Evolutionary conservation across 495 filamentous ascomycete genomes (phyloP).

Genomic region (Talaromyces borbonicus): DNA sequence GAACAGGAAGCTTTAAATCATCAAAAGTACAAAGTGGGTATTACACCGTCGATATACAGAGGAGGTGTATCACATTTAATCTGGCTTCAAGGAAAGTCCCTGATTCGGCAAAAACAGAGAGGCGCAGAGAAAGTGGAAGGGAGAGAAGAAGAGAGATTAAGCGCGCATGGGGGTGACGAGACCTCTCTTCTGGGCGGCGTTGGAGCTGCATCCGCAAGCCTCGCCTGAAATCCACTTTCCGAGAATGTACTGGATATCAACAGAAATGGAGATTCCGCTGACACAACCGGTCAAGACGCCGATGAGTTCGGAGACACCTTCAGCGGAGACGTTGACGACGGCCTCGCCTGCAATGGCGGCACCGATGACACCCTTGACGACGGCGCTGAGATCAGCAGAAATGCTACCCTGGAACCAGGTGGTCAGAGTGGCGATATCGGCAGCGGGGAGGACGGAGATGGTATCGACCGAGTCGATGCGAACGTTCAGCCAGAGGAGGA

Average conservation of each 20-base stretch:
- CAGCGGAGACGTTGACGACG: conserved; percentile 23
- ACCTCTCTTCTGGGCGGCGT: neutral
- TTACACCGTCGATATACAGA: no score
- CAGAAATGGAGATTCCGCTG: conserved; percentile 21
- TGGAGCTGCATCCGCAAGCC: conserved; percentile 9
- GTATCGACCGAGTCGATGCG: conserved; percentile 20
- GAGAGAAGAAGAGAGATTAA: neutral
- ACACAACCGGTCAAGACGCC: conserved; percentile 28
- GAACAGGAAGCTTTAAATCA: no score
- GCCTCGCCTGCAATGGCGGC: conserved; percentile 27
- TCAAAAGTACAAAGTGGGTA: no score
- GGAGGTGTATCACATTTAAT: no score
- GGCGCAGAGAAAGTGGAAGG: no score
- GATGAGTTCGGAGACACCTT: conserved; percentile 30
- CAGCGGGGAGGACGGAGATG: conserved; percentile 16
- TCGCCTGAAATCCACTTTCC: conserved; percentile 34
- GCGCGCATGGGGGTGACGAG: neutral
- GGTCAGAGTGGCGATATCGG: conserved; percentile 7
- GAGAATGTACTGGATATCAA: conserved; percentile 23
- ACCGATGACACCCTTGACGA: conserved; percentile 26
- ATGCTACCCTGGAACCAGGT: conserved; percentile 14
- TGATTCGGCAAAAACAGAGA: no score
- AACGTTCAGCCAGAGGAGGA: conserved; percentile 34
- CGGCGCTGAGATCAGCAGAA: conserved; percentile 23
- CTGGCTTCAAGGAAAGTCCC: no score